Conservation (phyloP, 2,329 filamentous ascomycete species). For the Neofusicoccum parvum region DNA sequence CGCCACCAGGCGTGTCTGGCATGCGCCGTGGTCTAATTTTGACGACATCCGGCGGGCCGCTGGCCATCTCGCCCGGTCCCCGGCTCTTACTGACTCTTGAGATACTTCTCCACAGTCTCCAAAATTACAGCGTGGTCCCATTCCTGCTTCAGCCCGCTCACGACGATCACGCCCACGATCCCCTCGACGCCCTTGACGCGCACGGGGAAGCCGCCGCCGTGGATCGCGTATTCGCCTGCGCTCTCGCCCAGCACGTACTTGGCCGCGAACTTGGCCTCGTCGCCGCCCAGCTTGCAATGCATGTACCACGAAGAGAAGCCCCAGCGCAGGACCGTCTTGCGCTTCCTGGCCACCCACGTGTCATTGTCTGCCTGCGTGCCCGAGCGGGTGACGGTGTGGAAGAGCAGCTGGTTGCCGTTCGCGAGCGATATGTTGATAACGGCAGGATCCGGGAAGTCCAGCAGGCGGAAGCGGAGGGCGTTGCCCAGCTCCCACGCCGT, state of each 20-base stretch:
- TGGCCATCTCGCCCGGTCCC: too few relatives aligned
- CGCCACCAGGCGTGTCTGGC: neutral
- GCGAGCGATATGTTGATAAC: slow-evolving; percentile 68
- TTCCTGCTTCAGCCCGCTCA: slow-evolving; percentile 74
- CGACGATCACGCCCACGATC: slow-evolving; percentile 72
- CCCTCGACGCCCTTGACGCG: slow-evolving; percentile 74
- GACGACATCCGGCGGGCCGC: neutral
- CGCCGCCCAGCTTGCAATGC: slow-evolving; percentile 65
- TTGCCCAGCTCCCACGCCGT: slow-evolving; percentile 69
- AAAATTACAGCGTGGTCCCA: slow-evolving; percentile 78
- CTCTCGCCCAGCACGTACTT: slow-evolving; percentile 64
- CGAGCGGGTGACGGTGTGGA: slow-evolving; percentile 68
- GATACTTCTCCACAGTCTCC: slow-evolving; percentile 63
- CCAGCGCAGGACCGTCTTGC: slow-evolving; percentile 71
- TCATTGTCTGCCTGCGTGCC: slow-evolving; percentile 74
- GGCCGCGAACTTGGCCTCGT: slow-evolving; percentile 65
- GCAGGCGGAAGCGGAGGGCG: slow-evolving; percentile 64
- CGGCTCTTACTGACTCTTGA: slow-evolving; percentile 26
- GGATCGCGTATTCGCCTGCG: slow-evolving; percentile 69
- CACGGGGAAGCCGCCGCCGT: slow-evolving; percentile 76
- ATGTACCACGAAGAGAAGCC: slow-evolving; percentile 72
- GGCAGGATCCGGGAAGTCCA: slow-evolving; percentile 54
- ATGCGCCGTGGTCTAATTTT: neutral
- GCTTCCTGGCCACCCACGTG: slow-evolving; percentile 64
- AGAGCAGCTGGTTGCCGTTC: slow-evolving; percentile 62